Conservation (phyloP, 2,329 filamentous ascomycete species). For the Dactylonectria macrodidyma region DNA sequence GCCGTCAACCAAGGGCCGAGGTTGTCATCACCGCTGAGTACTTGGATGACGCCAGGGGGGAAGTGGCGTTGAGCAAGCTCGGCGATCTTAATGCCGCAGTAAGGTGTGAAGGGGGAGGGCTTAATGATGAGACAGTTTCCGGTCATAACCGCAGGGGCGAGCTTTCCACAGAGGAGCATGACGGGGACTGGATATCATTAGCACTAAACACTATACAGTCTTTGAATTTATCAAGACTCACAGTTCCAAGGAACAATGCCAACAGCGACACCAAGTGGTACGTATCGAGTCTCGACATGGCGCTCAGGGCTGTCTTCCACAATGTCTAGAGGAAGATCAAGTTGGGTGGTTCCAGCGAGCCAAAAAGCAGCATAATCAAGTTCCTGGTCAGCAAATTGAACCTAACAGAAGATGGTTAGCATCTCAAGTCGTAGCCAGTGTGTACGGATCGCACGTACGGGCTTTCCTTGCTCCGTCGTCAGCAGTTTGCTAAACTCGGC, state of each 20-base stretch:
- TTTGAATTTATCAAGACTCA: not conserved
- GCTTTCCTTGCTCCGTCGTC: constrained; percentile 6
- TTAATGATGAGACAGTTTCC: not conserved
- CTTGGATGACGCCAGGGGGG: not conserved
- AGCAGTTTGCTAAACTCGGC: not conserved
- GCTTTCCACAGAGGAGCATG: constrained; percentile 54
- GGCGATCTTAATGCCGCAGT: not conserved
- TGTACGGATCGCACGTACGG: not conserved
- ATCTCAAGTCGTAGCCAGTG: not conserved
- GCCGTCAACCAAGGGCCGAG: not conserved
- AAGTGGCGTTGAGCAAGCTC: not conserved
- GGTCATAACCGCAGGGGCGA: constrained; percentile 43
- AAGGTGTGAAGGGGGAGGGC: not conserved
- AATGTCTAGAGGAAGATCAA: constrained; percentile 3
- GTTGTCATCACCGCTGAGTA: not conserved
- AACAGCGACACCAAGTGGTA: constrained; percentile 13
- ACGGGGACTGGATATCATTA: constrained; percentile 4
- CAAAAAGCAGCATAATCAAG: not conserved
- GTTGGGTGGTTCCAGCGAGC: constrained; percentile 9
- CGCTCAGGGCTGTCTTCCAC: constrained; percentile 5
- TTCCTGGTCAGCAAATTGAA: not conserved
- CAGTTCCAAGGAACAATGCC: constrained; percentile 20
- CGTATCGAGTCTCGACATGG: constrained; percentile 1
- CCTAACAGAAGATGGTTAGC: not conserved
- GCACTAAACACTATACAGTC: not conserved